These are phyloP conservation scores for Abelmoschus esculentus DNA, from an alignment of 345 rosid genomes.

Conservation along the genomic window DNA sequence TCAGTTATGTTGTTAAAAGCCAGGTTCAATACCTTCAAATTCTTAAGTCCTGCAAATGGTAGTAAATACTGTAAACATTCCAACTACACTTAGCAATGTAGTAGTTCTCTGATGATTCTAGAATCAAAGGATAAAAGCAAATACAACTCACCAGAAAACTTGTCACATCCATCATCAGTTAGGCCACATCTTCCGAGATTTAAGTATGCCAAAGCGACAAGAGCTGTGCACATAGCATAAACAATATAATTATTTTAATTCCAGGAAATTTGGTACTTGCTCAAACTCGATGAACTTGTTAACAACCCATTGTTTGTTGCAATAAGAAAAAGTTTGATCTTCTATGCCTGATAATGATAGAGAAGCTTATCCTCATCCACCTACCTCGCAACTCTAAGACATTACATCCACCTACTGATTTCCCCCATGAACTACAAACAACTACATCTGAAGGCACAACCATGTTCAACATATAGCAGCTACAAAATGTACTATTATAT, in stretches of 20 bases:
- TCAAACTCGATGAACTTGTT: too few species aligned
- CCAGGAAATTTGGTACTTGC: too few species aligned
- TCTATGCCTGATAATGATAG: too few species aligned
- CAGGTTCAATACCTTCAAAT: slow-evolving; percentile 42
- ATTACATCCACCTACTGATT: neutral
- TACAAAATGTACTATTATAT: neutral
- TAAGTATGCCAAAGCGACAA: slow-evolving; percentile 26
- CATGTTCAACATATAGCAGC: neutral
- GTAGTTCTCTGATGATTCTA: neutral
- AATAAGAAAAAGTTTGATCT: too few species aligned
- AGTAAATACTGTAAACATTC: slow-evolving; percentile 3
- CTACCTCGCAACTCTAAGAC: neutral
- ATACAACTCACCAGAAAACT: slow-evolving; percentile 32
- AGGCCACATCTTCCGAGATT: slow-evolving; percentile 41
- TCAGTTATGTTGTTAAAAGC: slow-evolving; percentile 48
- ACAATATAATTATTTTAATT: neutral
- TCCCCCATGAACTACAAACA: neutral
- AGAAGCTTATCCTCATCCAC: too few species aligned
- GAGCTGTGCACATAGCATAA: slow-evolving; percentile 26
- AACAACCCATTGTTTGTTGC: too few species aligned
- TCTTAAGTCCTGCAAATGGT: slow-evolving; percentile 31
- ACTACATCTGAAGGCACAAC: neutral
- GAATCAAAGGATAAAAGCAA: slow-evolving; percentile 1
- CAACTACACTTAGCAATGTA: neutral
- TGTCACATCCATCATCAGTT: slow-evolving; percentile 41